Conservation (phyloP, 352 stramenopile species). For the Phytophthora colocasiae region DNA sequence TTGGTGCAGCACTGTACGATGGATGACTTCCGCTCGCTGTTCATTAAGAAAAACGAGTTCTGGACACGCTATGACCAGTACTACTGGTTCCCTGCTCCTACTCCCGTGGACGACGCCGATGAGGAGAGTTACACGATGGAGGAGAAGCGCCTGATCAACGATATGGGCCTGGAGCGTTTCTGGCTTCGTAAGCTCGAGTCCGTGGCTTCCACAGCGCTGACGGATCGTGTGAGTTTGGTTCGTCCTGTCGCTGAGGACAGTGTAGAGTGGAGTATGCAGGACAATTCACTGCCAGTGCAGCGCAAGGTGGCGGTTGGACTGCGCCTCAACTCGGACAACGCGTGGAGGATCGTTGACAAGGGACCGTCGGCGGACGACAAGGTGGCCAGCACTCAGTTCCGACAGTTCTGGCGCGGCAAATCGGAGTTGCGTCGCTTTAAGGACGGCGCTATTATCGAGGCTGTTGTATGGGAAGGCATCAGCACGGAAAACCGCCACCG, state of each 20-base stretch:
- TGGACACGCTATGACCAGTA: slow-evolving; percentile 90
- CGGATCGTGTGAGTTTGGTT: slow-evolving; percentile 71
- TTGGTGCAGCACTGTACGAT: slow-evolving; percentile 70
- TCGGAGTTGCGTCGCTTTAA: slow-evolving; percentile 92
- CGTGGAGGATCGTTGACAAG: slow-evolving; percentile 89
- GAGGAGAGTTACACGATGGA: slow-evolving; percentile 68
- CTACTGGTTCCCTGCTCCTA: slow-evolving; percentile 76
- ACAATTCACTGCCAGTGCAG: slow-evolving; percentile 41
- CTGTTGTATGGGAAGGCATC: slow-evolving; percentile 90
- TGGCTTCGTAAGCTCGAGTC: slow-evolving; percentile 64
- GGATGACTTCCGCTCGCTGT: slow-evolving; percentile 81
- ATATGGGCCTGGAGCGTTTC: slow-evolving; percentile 78
- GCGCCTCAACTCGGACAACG: slow-evolving; percentile 78
- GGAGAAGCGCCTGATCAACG: slow-evolving; percentile 78
- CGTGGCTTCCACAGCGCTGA: slow-evolving; percentile 64
- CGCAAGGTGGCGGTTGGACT: slow-evolving; percentile 84
- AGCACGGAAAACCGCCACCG: slow-evolving; percentile 70
- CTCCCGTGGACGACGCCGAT: slow-evolving; percentile 58
- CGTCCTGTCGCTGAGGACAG: slow-evolving; percentile 53
- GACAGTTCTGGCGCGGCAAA: slow-evolving; percentile 89
- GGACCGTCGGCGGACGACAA: slow-evolving; percentile 89
- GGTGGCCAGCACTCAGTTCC: slow-evolving; percentile 70
- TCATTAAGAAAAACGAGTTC: slow-evolving; percentile 85
- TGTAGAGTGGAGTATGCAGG: slow-evolving; percentile 61
- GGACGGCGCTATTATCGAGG: slow-evolving; percentile 90